Evolutionary conservation across 768 basidiomycete species (phyloP), one percentile per base, ranked within the genome.

Genomic region (Boletus sp.): DNA sequence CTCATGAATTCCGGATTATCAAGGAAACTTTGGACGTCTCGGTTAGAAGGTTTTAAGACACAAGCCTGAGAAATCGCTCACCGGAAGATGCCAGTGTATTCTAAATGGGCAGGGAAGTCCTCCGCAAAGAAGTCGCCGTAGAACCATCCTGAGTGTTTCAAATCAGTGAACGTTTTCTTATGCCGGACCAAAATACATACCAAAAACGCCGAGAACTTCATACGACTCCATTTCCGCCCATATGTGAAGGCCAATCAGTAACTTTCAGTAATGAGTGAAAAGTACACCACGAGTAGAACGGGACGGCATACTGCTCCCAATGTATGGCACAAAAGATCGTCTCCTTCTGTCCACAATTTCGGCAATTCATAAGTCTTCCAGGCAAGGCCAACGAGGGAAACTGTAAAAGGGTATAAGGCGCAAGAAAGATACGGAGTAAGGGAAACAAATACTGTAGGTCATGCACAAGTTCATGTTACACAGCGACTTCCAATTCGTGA

Each of bases 41-140:
- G 20, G n/a, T 56, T 54, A 42, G 45, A 18, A 28, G 9, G 9
- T 7, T 15, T 28, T 15, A 12, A 35, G 41, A 47, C 9, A n/a
- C 10, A 11, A 39, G 24, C 11, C 35, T 40, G 36, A 39, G 48
- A 37, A 53, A 50, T 36, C 40, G 64, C 76, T 49, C 66, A 94
- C 85, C 96, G 86, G 75, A 96, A 99, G 62, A 99, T 98, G 33
- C 97, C 97, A 51, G 94, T 95, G 70, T 98, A 98, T 57, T 95
- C 93, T 9, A 98, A 77, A 58, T 91, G 84, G 0, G 89, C 76
- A 4, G 96, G 93, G 71, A 92, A 95, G 60, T 94, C 89, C 65
- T 96, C 92, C 75, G 95, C 89, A 79, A 95, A 95, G 76, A 96
- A 96, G 73, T 96, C 93, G 24, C 94, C 94, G 64, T 97, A 99